Conservation (phyloP, 176 grass and related monocot genomes). For the Lolium perenne region DNA sequence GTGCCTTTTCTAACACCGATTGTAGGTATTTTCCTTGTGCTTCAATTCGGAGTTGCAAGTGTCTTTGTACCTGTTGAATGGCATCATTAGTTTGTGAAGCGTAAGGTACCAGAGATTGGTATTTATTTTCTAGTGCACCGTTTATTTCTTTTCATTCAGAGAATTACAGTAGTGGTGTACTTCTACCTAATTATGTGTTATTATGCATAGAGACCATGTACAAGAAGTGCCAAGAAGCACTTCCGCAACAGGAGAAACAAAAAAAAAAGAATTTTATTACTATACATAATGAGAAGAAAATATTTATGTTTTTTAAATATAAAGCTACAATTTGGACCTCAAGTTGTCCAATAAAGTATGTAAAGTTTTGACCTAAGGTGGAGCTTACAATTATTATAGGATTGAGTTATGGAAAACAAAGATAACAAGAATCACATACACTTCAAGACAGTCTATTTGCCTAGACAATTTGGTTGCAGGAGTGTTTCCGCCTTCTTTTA, state of each 20-base stretch:
- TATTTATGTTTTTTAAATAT: conserved; percentile 21
- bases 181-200: conserved; percentile 15
- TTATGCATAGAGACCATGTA: conserved; percentile 9
- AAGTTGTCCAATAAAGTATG: not conserved
- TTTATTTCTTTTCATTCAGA: not conserved
- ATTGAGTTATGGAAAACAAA: conserved; percentile 2
- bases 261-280: conserved; percentile 17
- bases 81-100: conserved; percentile 5
- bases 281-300: conserved; percentile 2
- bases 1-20: conserved; percentile 89
- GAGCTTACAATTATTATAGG: not conserved
- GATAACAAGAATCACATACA: not conserved
- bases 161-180: not conserved
- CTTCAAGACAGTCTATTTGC: not conserved
- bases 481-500: not conserved
- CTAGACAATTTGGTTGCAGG: conserved; percentile 22
- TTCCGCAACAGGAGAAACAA: not conserved
- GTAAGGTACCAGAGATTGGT: conserved; percentile 32
- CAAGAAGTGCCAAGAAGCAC: conserved; percentile 15
- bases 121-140: not conserved
- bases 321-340: not conserved
- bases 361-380: conserved; percentile 19
- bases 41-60: conserved; percentile 96
- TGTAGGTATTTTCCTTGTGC: conserved; percentile 98
- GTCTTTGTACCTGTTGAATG: conserved; percentile 83